Evolutionary conservation across 2,329 filamentous ascomycete species (phyloP), one percentile per base, ranked within the genome.

Genomic region (Aspergillus sp.): DNA sequence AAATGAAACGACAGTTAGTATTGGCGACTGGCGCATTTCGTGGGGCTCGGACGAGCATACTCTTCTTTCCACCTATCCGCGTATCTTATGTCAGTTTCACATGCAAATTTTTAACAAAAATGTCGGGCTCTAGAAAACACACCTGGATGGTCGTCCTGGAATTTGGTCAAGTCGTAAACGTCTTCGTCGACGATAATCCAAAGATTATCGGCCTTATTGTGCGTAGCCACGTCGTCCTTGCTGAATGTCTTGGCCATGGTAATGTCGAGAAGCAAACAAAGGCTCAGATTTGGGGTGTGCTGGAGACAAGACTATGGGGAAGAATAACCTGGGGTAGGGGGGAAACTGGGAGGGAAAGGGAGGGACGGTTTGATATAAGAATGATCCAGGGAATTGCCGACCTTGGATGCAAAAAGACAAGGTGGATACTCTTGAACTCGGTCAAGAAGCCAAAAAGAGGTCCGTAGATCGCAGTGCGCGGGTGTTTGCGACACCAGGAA

Each of bases 131-230:
- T 23, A 46, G 19, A 31, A 43, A 48, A 55, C 54, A 35, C 45
- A 78, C 77, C 78, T 68, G 90, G 90, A 75, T 93, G 90, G 64
- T 93, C 89, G 60, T 93, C 88, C 74, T 91, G 89, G 75, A 93
- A 93, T 71, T 87, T 92, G 67, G 92, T 96, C 68, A 98, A 75
- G 73, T 99, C 93, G 77, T 96, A 98, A 66, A 98, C 93, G 76
- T 98, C 93, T 69, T 93, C 90, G 66, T 98, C 93, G 65, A 98
- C 87, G 64, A 96, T 86, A 70, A 98, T 90, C 86, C 88, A 98
- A 61, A 97, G 82, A 73, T 88, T 88, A 71, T 91, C 87, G 46
- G 88, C 77, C 80, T 93, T 96, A 83, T 91, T 96, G 78, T 98
- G 93, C 78, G 90, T 87, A 73, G 93, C 88, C 62, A 99, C 93